phyloP scores from a whole-genome alignment of 1,139 yeast species.

The Nakaseomyces bracarensis region DNA sequence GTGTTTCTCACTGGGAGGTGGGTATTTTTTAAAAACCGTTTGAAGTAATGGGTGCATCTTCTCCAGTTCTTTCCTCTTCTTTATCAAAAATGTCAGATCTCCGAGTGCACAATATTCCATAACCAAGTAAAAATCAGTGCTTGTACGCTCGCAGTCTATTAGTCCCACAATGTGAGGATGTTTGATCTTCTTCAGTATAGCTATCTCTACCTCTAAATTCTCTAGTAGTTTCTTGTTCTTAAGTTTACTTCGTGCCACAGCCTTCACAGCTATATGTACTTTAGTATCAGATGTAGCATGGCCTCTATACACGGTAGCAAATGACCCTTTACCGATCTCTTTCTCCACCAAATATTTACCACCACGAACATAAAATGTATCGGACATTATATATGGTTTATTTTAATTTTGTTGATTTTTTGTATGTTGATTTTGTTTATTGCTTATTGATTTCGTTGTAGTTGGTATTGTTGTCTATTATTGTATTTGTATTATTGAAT shows the following conservation, averaged over 20 bases:
- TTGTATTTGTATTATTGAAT: too few relatives aligned
- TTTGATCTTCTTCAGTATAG: constrained; percentile 73
- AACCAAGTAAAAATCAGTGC: constrained; percentile 75
- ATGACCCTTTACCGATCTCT: constrained; percentile 90
- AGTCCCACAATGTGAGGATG: constrained; percentile 91
- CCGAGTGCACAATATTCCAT: constrained; percentile 98
- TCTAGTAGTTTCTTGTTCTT: constrained; percentile 80
- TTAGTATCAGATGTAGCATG: constrained; percentile 22
- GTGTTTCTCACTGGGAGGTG: constrained; percentile 61
- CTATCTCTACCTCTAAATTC: constrained; percentile 83
- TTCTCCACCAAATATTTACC: constrained; percentile 29
- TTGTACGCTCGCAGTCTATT: constrained; percentile 71
- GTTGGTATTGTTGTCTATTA: too few relatives aligned
- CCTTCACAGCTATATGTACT: constrained; percentile 59
- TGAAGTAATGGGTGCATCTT: constrained; percentile 73
- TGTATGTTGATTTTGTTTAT: not conserved
- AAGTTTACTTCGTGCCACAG: constrained; percentile 74
- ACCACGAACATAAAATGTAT: constrained; percentile 11
- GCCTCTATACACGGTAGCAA: constrained; percentile 88
- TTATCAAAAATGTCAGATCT: constrained; percentile 79
- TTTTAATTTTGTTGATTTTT: constrained; percentile 13
- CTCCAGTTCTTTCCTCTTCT: constrained; percentile 62
- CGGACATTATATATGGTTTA: constrained; percentile 11
- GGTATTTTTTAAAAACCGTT: constrained; percentile 69
- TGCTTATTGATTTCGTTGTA: not conserved